Evolutionary conservation across 225 moss, liverwort and hornwort genomes (phyloP).

Genomic region (Pleurozium schreberi): DNA sequence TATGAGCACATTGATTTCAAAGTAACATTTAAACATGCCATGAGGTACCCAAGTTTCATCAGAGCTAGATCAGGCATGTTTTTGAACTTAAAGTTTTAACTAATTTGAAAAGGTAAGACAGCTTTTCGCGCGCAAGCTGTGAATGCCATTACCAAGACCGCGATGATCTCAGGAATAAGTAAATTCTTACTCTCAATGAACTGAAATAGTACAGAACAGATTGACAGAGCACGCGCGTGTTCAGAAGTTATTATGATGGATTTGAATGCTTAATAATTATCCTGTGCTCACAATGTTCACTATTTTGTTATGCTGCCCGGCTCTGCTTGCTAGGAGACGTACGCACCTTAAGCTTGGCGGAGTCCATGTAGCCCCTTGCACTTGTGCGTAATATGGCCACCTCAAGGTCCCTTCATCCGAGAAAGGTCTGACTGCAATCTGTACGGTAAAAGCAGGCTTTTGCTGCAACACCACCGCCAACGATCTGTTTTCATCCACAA

Average conservation of each 20-base stretch:
- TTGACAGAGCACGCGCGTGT: background rate
- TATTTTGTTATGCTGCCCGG: too few relatives aligned
- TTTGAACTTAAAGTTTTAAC: too few relatives aligned
- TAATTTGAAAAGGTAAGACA: too few relatives aligned
- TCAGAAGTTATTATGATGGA: background rate
- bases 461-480: background rate
- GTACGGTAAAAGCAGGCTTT: background rate
- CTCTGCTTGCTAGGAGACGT: background rate
- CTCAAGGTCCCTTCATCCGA: slow-evolving; percentile 29
- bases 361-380: background rate
- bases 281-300: too few relatives aligned
- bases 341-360: background rate
- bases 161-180: too few relatives aligned
- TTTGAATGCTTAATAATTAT: background rate
- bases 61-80: background rate
- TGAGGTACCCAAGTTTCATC: background rate
- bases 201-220: background rate
- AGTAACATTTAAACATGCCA: background rate
- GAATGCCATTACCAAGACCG: too few relatives aligned
- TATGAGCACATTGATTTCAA: too few relatives aligned
- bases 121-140: background rate
- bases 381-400: slow-evolving; percentile 47
- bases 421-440: slow-evolving; percentile 35
- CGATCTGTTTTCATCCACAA: background rate
- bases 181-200: background rate